Evolutionary conservation across 345 rosid species (phyloP).

Genomic region (Eucalyptus regnans): DNA sequence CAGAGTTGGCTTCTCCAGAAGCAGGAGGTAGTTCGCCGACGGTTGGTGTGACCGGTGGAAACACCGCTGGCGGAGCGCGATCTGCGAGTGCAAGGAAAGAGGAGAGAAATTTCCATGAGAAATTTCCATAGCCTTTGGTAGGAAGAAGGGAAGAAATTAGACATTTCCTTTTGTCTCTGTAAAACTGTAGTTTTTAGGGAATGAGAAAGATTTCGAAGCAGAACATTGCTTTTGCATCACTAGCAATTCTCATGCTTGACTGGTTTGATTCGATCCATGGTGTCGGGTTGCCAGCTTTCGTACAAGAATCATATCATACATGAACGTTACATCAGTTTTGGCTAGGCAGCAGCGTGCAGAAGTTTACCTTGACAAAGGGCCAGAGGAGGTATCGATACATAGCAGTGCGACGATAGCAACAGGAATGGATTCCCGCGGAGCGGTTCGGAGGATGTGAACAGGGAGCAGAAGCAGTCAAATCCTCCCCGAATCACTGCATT

Average conservation of each 20-base stretch:
- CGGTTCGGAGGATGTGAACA: conserved; percentile 1
- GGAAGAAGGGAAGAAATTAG: not conserved
- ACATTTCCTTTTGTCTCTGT: not conserved
- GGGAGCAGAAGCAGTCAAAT: conserved; percentile 20
- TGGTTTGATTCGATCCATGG: not conserved
- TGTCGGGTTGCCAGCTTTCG: not conserved
- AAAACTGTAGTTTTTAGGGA: not conserved
- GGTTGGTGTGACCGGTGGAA: not conserved
- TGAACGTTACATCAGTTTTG: not conserved
- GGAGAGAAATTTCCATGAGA: not conserved
- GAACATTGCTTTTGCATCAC: not conserved
- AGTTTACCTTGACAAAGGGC: conserved; percentile 18
- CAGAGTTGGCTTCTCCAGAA: not conserved
- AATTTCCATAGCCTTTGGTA: not conserved
- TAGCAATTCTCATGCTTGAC: not conserved
- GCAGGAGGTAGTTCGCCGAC: not conserved
- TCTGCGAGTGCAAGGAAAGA: not conserved
- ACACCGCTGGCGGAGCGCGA: not conserved
- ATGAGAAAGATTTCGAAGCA: not conserved
- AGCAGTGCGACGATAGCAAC: conserved; percentile 16
- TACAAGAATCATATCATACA: not conserved
- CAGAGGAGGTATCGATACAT: conserved; percentile 13
- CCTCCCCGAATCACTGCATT: conserved; percentile 9
- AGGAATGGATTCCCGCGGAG: not conserved
- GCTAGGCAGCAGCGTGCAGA: not conserved